Base-by-base conservation (phyloP, 352 stramenopile species). In the Phytopythium boreale region DNA sequence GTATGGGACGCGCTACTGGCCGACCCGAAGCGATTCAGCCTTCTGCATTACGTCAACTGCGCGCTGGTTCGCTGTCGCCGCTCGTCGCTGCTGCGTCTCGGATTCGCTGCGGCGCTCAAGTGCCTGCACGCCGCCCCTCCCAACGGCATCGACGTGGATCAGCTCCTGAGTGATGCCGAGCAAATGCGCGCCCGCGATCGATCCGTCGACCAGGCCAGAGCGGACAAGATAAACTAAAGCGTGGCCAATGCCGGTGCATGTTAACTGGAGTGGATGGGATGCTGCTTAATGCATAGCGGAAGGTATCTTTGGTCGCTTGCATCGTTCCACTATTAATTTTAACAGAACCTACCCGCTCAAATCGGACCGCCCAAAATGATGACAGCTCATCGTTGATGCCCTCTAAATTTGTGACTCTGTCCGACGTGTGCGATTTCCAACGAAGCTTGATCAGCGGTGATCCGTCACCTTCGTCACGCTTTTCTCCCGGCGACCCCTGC, bases 11-110 rank as follows among this genome's bases (percentile, higher is more conserved):
- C 83, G 2, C 62, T 92, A 26, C 70, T 92, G 4, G 67, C 79
- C 0, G 80, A 90, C 52, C 53, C 77, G 22, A 86, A 79, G 66
- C 77, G 80, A 12, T 92, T 92, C 64, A 80, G 77, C 57, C 88
- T 92, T 49, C 47, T 92, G 12, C 80, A 90, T 62, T 92, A 90
- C 63, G 70, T 88, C 31, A 82, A 74, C 61, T 82, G 75, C 34
- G 76, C 80, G 6, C 58, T 92, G 4, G 59, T 92, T 7, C 76
- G 77, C 7, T 90, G 71, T 0, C 77, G 89, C 44, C 79, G 80
- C 19, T 39, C 17, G 7, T 49, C 59, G 20, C 62, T 90, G 6
- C 59, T 90, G 0, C 46, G 63, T 1, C 59, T 76, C 26, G 77
- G 76, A 26, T 90, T 90, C 56, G 72, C 75, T 0, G 59, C 55